Conservation (phyloP, 2,329 filamentous ascomycete genomes). For the Alternaria sp. region DNA sequence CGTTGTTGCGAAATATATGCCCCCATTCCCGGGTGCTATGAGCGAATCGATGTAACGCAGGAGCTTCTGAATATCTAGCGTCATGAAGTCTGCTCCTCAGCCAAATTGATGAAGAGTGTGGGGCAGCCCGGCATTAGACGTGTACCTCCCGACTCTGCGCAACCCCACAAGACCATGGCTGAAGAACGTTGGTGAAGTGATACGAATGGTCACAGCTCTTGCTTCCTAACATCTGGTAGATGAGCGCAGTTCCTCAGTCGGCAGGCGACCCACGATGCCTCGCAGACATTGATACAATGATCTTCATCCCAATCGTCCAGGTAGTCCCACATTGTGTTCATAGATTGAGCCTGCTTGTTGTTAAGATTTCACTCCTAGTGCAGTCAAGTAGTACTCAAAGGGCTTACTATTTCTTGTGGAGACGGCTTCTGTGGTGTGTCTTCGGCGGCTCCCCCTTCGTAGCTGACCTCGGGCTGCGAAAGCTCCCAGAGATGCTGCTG, state of each 20-base stretch:
- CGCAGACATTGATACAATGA: conserved; percentile 28
- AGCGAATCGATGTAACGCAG: conserved; percentile 5
- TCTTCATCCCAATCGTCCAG: conserved; percentile 27
- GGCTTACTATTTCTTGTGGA: background rate
- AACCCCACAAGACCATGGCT: conserved; percentile 15
- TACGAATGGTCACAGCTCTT: conserved; percentile 15
- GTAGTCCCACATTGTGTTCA: conserved; percentile 29
- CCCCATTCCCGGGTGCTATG: conserved; percentile 2
- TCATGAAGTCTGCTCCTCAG: background rate
- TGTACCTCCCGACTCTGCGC: background rate
- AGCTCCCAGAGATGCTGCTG: conserved; percentile 2
- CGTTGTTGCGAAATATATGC: background rate
- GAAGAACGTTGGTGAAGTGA: background rate
- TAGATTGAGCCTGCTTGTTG: conserved; percentile 20
- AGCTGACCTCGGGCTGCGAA: background rate
- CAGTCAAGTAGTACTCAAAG: too few relatives aligned
- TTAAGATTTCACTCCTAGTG: background rate
- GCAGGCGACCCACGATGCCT: conserved; percentile 28
- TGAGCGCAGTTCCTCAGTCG: conserved; percentile 22
- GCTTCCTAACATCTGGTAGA: conserved; percentile 21
- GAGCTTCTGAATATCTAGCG: conserved; percentile 6
- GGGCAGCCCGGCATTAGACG: conserved; percentile 20
- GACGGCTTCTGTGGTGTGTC: conserved; percentile 4
- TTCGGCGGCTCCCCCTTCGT: background rate
- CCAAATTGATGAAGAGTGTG: conserved; percentile 23